Base-by-base conservation (phyloP, 495 filamentous ascomycete species). In the Talaromyces liani region DNA sequence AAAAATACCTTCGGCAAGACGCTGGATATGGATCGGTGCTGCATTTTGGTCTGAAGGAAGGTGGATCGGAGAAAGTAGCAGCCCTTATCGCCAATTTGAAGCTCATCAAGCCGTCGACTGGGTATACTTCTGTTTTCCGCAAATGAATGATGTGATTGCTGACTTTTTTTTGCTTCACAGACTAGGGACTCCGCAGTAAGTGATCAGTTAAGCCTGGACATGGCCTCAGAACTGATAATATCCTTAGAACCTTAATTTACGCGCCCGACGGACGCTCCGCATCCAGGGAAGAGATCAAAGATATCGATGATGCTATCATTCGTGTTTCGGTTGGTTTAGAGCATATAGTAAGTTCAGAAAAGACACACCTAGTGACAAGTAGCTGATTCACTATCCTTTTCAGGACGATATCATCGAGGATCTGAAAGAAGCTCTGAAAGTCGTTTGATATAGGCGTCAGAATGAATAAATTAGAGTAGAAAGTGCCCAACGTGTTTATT, bases 281-380 rank as follows among this genome's bases (percentile, higher is more conserved):
- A 90, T 12, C 80, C 87, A 70, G 91, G 93, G 81, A 87, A 84
- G 76, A 69, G 80, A 82, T 76, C 66, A 88, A 85, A n/a, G 91
- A 90, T 59, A 88, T 90, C 10, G 90, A 89, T 9, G 87, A 88
- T 79, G 91, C 93, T 69, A 80, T 92, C 16, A 93, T 95, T 77
- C 86, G 91, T 66, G 90, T 94, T 71, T 94, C 91, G 0, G 90
- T 95, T 62, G 91, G 91, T 39, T 91, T 85, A 0, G 91, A 95
- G 75, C 89, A 93, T 73, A 92, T 93, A 67, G 90, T 62, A 53
- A 51, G 60, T 54, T 10, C 25, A n/a, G 27, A 12, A 54, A 41
- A 16, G 36, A 4, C 53, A 55, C 0, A 6, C 16, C 6, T 2
- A 27, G 9, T 18, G 22, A n/a, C 31, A 36, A 31, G 16, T 8